phyloP scores from a whole-genome alignment of 2,329 filamentous ascomycete genomes.

The Fusarium multiceps region DNA sequence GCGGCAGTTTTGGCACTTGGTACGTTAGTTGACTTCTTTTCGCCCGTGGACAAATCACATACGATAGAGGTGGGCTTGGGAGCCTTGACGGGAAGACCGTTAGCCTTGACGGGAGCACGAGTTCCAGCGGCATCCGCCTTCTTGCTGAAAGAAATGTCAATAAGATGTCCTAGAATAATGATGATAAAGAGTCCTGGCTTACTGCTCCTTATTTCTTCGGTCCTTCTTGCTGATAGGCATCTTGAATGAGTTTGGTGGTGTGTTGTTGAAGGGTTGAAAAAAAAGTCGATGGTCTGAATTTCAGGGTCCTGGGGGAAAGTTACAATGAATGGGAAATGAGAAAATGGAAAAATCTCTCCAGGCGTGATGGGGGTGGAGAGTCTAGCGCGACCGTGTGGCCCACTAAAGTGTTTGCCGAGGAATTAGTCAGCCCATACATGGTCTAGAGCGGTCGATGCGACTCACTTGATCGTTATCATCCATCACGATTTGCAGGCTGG shows the following conservation, averaged over 20 bases:
- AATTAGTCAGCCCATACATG: slow-evolving; percentile 3
- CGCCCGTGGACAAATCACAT: background rate
- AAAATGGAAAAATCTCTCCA: slow-evolving; percentile 9
- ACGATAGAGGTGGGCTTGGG: slow-evolving; percentile 56
- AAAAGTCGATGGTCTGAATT: background rate
- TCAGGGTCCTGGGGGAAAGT: slow-evolving; percentile 15
- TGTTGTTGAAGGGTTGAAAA: background rate
- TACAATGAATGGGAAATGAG: too few relatives aligned
- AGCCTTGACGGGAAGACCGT: slow-evolving; percentile 65
- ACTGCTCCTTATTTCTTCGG: slow-evolving; percentile 12
- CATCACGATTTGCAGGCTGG: background rate
- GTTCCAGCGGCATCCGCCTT: slow-evolving; percentile 66
- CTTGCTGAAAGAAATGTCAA: slow-evolving; percentile 47
- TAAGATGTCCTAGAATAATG: background rate
- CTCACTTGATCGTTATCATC: background rate
- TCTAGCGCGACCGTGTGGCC: background rate
- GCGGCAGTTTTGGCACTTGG: slow-evolving; percentile 62
- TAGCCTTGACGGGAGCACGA: slow-evolving; percentile 63
- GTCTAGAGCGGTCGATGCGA: slow-evolving; percentile 9
- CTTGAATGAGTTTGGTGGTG: background rate
- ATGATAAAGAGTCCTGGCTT: background rate
- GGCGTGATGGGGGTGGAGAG: slow-evolving; percentile 1
- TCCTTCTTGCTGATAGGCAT: slow-evolving; percentile 41
- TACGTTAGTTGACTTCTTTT: background rate
- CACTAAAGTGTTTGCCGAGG: slow-evolving; percentile 5